phyloP scores from a whole-genome alignment of 2,329 filamentous ascomycete genomes.

The Colletotrichum eremochloae region DNA sequence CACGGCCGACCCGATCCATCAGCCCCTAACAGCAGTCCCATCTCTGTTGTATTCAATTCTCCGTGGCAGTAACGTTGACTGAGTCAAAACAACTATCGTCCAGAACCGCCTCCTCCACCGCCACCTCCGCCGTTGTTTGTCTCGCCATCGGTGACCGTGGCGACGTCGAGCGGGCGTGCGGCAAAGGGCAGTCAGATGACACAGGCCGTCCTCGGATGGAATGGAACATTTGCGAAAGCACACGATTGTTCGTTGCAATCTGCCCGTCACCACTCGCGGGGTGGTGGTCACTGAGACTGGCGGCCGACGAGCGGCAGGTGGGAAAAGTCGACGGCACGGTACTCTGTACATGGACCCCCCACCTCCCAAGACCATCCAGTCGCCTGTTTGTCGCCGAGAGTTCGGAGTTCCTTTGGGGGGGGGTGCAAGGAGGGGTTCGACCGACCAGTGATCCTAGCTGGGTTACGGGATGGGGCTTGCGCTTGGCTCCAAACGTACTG shows the following conservation, averaged over 20 bases:
- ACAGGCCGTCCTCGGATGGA: conserved; percentile 33
- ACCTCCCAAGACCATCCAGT: conserved; percentile 1
- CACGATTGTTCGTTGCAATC: conserved; percentile 32
- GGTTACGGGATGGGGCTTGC: conserved; percentile 37
- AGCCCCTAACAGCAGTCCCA: conserved; percentile 4
- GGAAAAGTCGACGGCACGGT: conserved; percentile 13
- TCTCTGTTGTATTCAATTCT: conserved; percentile 12
- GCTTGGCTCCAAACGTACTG: conserved; percentile 29
- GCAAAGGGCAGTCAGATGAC: conserved; percentile 38
- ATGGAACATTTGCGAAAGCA: conserved; percentile 37
- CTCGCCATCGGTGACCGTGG: conserved; percentile 26
- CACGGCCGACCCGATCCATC: conserved; percentile 36
- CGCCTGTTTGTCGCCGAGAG: conserved; percentile 39
- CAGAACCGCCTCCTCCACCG: background rate
- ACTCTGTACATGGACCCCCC: conserved; percentile 18
- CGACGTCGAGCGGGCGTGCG: conserved; percentile 30
- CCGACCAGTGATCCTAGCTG: conserved; percentile 36
- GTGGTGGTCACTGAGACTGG: conserved; percentile 10
- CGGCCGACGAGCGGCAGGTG: conserved; percentile 19
- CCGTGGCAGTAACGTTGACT: conserved; percentile 31
- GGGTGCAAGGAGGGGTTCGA: conserved; percentile 25
- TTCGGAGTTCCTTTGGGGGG: conserved; percentile 34
- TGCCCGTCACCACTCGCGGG: conserved; percentile 3
- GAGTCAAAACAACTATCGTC: conserved; percentile 33
- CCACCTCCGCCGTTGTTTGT: conserved; percentile 23